These are phyloP conservation scores for Neofusicoccum parvum DNA, from an alignment of 2,329 filamentous ascomycete species.

Conservation along the genomic window DNA sequence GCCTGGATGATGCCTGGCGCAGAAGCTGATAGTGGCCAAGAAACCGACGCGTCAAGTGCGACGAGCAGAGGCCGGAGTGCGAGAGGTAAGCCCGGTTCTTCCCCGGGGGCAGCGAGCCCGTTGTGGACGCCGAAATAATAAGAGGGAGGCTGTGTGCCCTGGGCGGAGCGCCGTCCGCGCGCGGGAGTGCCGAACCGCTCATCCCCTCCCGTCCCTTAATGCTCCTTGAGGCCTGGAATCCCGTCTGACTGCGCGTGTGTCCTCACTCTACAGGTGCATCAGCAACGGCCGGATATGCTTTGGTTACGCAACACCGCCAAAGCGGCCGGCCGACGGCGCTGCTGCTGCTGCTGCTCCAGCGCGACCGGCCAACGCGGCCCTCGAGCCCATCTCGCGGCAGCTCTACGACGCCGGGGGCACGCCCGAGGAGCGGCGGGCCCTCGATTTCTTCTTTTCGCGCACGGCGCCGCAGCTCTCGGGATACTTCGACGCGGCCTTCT, in stretches of 20 bases:
- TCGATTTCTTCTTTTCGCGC: constrained; percentile 47
- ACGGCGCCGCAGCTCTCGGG: constrained; percentile 41
- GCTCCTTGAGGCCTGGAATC: background rate
- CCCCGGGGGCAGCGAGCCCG: background rate
- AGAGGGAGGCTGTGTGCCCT: background rate
- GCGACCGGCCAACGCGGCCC: background rate
- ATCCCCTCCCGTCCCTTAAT: background rate
- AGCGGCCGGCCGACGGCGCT: background rate
- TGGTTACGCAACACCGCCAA: constrained; percentile 25
- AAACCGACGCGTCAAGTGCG: constrained; percentile 36
- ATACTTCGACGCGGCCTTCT: constrained; percentile 39
- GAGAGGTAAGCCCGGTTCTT: constrained; percentile 33
- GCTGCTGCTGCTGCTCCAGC: background rate
- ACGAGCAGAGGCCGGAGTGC: constrained; percentile 43
- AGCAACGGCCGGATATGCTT: constrained; percentile 35
- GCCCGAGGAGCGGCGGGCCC: constrained; percentile 24
- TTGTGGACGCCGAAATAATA: background rate
- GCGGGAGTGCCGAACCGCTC: background rate
- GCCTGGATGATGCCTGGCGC: background rate
- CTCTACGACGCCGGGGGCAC: constrained; percentile 5
- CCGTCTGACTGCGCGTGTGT: background rate
- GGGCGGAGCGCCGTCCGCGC: background rate
- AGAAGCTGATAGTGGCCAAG: constrained; percentile 22
- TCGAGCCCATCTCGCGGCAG: constrained; percentile 14
- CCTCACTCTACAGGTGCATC: constrained; percentile 25